These are phyloP conservation scores for Lagenidium giganteum DNA, from an alignment of 352 stramenopile species.

Conservation along the genomic window DNA sequence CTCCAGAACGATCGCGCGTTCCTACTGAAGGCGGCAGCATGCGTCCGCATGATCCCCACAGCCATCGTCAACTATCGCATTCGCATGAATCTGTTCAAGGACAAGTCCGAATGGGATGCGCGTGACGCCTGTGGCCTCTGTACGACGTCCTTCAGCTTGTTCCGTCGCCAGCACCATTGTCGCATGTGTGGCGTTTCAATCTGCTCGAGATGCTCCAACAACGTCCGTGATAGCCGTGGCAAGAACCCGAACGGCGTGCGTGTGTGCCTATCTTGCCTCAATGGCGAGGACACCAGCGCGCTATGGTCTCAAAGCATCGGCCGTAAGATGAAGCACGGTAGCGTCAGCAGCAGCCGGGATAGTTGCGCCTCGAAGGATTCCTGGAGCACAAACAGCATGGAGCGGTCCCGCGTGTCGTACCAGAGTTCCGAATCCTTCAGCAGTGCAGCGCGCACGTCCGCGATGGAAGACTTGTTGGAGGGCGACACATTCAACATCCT, in stretches of 20 bases:
- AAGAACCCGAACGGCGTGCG: constrained; percentile 46
- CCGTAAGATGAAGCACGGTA: constrained; percentile 21
- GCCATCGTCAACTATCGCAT: constrained; percentile 74
- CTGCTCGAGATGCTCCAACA: constrained; percentile 62
- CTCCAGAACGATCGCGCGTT: constrained; percentile 29
- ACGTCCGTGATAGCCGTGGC: too few species aligned
- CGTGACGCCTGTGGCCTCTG: constrained; percentile 60
- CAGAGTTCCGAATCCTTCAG: constrained; percentile 11
- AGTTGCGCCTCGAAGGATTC: too few species aligned
- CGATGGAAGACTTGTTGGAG: constrained; percentile 16
- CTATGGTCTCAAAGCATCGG: too few species aligned
- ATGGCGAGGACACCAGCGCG: constrained; percentile 59
- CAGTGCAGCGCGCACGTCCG: constrained; percentile 14
- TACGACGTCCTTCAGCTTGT: constrained; percentile 48
- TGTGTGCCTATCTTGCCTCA: constrained; percentile 63
- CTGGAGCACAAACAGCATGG: too few species aligned
- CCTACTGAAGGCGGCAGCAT: constrained; percentile 50
- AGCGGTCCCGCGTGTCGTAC: too few species aligned
- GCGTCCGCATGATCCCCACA: constrained; percentile 51
- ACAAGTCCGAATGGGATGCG: constrained; percentile 54
- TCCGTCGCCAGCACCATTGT: constrained; percentile 70
- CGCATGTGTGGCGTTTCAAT: constrained; percentile 65
- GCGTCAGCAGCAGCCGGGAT: too few species aligned
- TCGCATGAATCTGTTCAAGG: constrained; percentile 46
- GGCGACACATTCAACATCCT: constrained; percentile 1